Evolutionary conservation across 305 asterid genomes (phyloP), one percentile per base, ranked within the genome.

Genomic region (Fraxinus nigra): DNA sequence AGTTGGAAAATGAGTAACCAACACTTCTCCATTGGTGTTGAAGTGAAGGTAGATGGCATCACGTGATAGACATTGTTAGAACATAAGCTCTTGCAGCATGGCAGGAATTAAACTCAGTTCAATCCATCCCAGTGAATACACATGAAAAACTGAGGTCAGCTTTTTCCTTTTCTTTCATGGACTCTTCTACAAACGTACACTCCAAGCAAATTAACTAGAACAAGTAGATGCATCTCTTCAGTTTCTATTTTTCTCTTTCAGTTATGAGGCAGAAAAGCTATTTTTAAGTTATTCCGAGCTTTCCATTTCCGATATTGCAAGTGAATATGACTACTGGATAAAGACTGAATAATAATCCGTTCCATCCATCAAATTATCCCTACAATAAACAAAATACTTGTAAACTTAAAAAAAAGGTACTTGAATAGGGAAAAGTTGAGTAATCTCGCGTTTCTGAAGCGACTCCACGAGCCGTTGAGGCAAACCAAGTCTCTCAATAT

Each of bases 371-470:
- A 70, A 70, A 30, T 16, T 70, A 30, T 33, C 46, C 40, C 6
- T 30, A 28, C 38, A 33, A 5, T 65, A 65, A 22, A 65, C n/a
- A 11, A 26, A 65, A 65, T 9, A 63, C 30, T 22, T 3, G 35
- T 1, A 65, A 22, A 22, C 63, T 51, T 8, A 18, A 70, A 1
- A 11, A 13, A 46, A 16, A 16, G 61, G 72, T 56, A 95, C 98
- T 86, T 95, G 98, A 88, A 95, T 95, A 6, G 98, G 99, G 79
- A 95, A 95, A 82, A 95, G 98, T 9, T 79, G 80, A 83, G 90
- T 88, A 88, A 95, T 92, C 73, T 98, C 99, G 65, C 97, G 90
- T 80, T 85, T 88, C 85, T 87, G 90, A 7, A 95, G 95, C 38
- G 91, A 81, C 3, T 93, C 92, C 37, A 91, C 96, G 76, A 93